Evolutionary conservation across 257 asterid genomes (phyloP).

Genomic region (Leonotis leonurus): DNA sequence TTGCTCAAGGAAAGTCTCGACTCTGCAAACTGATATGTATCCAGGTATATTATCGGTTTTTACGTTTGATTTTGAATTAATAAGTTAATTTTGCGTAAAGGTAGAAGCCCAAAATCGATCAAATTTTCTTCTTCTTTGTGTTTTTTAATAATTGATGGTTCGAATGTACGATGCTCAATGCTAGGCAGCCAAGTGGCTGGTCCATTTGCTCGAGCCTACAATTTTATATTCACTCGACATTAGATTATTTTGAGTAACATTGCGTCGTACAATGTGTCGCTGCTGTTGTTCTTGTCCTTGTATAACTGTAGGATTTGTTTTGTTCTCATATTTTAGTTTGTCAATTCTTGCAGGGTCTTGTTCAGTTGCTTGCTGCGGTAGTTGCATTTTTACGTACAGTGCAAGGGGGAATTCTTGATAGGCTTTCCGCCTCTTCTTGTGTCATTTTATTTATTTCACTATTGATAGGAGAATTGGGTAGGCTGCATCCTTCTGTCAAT

Average conservation of each 20-base stretch:
- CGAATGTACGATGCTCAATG: not conserved
- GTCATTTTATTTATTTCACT: conserved; percentile 46
- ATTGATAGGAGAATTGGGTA: conserved; percentile 72
- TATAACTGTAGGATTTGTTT: not conserved
- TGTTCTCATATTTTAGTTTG: not conserved
- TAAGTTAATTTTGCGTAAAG: not conserved
- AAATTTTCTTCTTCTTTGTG: not conserved
- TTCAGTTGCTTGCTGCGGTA: conserved; percentile 41
- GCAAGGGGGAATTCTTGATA: conserved; percentile 35
- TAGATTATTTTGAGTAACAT: not conserved
- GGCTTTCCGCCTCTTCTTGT: conserved; percentile 29
- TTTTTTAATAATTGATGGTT: not conserved
- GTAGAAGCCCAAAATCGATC: not conserved
- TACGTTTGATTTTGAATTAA: conserved; percentile 10
- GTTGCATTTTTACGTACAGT: conserved; percentile 25
- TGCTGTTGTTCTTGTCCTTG: not conserved
- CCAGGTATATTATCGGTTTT: conserved; percentile 42
- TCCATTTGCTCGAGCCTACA: not conserved
- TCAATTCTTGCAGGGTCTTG: conserved; percentile 42
- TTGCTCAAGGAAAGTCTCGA: conserved; percentile 60
- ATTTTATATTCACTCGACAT: not conserved
- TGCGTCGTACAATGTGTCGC: not conserved
- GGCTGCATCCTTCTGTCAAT: not conserved
- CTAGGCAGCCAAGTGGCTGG: not conserved
- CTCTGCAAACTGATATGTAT: conserved; percentile 44